Evolutionary conservation across 345 rosid species (phyloP).

Genomic region (Rhizophora apiculata): DNA sequence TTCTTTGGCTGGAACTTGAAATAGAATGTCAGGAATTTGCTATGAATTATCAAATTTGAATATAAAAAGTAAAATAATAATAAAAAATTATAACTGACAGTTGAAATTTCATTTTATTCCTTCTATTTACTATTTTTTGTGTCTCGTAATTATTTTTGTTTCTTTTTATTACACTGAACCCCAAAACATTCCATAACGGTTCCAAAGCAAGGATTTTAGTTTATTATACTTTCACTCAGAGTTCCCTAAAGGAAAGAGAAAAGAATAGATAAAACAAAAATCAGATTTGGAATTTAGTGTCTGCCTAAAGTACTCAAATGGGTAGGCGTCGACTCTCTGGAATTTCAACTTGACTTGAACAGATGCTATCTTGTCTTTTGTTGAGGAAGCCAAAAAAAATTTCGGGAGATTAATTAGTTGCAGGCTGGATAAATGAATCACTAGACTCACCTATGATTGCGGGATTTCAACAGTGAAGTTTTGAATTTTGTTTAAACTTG

Average conservation of each 20-base stretch:
- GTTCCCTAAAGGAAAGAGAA: background rate
- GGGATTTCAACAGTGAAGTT: background rate
- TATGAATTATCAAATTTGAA: too few relatives aligned
- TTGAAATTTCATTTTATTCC: too few relatives aligned
- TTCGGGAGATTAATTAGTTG: background rate
- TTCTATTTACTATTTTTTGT: too few relatives aligned
- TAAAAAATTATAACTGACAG: too few relatives aligned
- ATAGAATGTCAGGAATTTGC: constrained; percentile 1
- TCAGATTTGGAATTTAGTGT: too few relatives aligned
- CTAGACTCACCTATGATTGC: background rate
- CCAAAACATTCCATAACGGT: constrained; percentile 3
- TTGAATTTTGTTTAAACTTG: background rate
- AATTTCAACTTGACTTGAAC: background rate
- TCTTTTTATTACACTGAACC: background rate
- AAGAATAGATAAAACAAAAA: background rate
- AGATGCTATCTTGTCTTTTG: background rate
- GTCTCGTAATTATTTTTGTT: too few relatives aligned
- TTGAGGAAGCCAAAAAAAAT: background rate
- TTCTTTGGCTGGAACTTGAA: background rate
- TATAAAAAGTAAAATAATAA: too few relatives aligned
- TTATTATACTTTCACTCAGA: background rate
- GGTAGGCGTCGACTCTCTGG: background rate
- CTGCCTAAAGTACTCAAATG: background rate
- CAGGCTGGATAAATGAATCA: background rate
- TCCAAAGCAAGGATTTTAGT: constrained; percentile 1